Evolutionary conservation across 169 alveolate genomes (phyloP), one percentile per base, ranked within the genome.

Genomic region (Cryptosporidium sp.): DNA sequence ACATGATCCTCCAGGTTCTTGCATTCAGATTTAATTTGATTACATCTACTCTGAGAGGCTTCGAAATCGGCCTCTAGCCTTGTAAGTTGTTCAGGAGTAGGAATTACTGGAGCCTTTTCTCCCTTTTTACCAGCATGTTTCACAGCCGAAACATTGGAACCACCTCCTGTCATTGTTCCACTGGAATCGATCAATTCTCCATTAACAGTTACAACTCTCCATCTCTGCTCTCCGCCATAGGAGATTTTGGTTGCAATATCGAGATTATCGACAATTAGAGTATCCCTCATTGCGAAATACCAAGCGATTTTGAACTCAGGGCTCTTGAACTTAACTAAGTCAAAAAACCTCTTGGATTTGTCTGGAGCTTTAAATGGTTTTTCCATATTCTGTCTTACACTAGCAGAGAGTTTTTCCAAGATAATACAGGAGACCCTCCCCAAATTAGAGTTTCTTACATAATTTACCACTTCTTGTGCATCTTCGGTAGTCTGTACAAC

Each of bases 161-260:
- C 96, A 9, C 97, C 96, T 21, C 99, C 99, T 21, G 96, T 93
- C 97, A 98, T 95, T 3, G 97, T 94, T 29, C 99, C 99, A 31
- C 97, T 95, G 16, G 94, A 93, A 70, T 98, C 99, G 12, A 97
- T 95, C 26, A 98, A 70, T 85, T 96, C 98, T 1, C 99, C 99
- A 65, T 94, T 93, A 35, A 96, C 50, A 26, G 99, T 97, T 0
- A 97, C 99, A 0, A 97, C 98, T 85, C 98, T 95, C 84, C 94
- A 92, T 59, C 97, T 94, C 70, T 91, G 93, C 23, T 89, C 52
- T 8, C 70, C 52, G 18, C 87, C 91, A 93, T 95, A 97, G 1
- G 96, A 97, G 8, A 97, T 94, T 69, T 87, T 91, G 41, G 96
- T 93, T 14, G 98, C 99, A 31, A 70, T 93, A 9, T 96, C 98